Percentiles rank a stretch among this genome's conserved stretches.
Evolutionary conservation across 108 stramenopile genomes (phyloP).

Genomic region (Nitzschia sp.): DNA sequence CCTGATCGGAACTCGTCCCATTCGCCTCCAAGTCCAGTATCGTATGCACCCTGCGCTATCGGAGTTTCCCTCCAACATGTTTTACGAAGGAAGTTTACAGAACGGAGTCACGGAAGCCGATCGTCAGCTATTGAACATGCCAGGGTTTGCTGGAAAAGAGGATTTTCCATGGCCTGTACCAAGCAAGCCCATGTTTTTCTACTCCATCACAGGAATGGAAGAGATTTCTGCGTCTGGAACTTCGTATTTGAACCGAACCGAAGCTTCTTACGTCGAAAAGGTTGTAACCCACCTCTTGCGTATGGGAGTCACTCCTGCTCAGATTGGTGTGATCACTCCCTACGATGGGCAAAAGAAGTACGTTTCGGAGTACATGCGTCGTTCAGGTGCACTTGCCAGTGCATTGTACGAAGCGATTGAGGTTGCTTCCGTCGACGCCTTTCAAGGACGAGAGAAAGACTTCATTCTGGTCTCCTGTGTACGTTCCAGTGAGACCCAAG

Average conservation of each 20-base stretch:
- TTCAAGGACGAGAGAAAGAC: slow-evolving; percentile 99
- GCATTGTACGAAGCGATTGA: slow-evolving; percentile 93
- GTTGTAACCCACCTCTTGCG: slow-evolving; percentile 94
- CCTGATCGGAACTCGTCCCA: slow-evolving; percentile 92
- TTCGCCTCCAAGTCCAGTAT: slow-evolving; percentile 98
- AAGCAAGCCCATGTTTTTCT: slow-evolving; percentile 94
- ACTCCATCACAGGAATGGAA: slow-evolving; percentile 91
- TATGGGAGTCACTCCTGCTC: slow-evolving; percentile 87
- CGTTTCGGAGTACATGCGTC: slow-evolving; percentile 89
- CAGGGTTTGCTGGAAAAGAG: slow-evolving; percentile 77
- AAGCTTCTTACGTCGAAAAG: slow-evolving; percentile 96
- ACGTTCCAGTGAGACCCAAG: slow-evolving; percentile 96
- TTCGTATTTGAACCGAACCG: slow-evolving; percentile 96
- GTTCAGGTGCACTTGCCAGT: slow-evolving; percentile 80
- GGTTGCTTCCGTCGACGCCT: slow-evolving; percentile 97
- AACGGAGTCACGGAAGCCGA: slow-evolving; percentile 97
- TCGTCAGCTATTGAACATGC: slow-evolving; percentile 74
- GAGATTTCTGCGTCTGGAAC: slow-evolving; percentile 97
- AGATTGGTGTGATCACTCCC: slow-evolving; percentile 98
- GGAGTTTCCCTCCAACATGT: slow-evolving; percentile 99
- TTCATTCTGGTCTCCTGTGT: slow-evolving; percentile 97
- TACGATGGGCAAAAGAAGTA: slow-evolving; percentile 99
- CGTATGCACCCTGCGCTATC: slow-evolving; percentile 98
- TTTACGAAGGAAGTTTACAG: slow-evolving; percentile 98
- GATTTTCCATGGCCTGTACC: slow-evolving; percentile 94